Evolutionary conservation across 306 rosid species (phyloP).

Genomic region (Malus orientalis): DNA sequence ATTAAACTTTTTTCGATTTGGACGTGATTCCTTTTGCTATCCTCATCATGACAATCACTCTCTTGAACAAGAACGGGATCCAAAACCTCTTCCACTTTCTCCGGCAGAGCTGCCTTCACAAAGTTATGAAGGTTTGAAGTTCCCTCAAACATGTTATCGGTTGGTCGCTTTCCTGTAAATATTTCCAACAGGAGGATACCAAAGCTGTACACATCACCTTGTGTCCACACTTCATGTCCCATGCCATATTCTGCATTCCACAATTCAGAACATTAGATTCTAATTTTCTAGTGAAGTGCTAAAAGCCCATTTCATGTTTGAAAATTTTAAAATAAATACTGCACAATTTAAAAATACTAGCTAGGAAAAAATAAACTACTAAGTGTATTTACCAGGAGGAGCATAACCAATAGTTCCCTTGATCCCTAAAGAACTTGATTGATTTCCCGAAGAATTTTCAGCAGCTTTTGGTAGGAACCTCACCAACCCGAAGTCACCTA

Average conservation of each 20-base stretch:
- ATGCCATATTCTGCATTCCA: constrained; percentile 17
- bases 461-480: not conserved
- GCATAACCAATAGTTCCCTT: constrained; percentile 33
- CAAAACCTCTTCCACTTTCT: no score
- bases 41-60: not conserved
- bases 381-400: constrained; percentile 21
- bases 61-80: no score
- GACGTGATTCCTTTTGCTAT: not conserved
- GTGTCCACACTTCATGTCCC: no score
- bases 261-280: not conserved
- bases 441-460: not conserved
- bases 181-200: no score
- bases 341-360: not conserved
- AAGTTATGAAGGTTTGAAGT: no score
- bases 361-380: not conserved
- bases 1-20: not conserved
- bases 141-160: no score
- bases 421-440: not conserved
- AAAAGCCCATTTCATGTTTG: not conserved
- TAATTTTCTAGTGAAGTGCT: not conserved
- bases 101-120: no score
- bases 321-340: not conserved
- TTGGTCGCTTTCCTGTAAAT: no score
- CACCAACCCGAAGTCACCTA: constrained; percentile 34
- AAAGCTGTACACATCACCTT: no score